These are phyloP conservation scores for Porodaedalea pini DNA, from an alignment of 1,284 basidiomycete genomes.

Conservation along the genomic window DNA sequence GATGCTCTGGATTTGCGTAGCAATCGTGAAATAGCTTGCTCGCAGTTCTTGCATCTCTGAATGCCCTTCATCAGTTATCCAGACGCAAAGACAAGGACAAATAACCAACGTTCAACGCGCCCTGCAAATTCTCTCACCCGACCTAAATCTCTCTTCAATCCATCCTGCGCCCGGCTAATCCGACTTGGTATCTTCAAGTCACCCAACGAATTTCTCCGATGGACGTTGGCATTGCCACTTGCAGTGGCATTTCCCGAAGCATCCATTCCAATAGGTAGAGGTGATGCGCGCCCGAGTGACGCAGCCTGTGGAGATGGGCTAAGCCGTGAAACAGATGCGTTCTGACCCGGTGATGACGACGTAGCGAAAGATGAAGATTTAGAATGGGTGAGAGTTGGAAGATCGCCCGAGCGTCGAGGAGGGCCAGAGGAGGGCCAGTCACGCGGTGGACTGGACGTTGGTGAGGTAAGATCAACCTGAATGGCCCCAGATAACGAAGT, in stretches of 20 bases:
- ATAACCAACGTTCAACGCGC: slow-evolving; percentile 74
- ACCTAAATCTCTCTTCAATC: slow-evolving; percentile 71
- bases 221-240: background rate
- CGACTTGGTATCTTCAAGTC: slow-evolving; percentile 84
- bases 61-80: background rate
- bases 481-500: background rate
- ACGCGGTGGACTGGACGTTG: slow-evolving; percentile 5
- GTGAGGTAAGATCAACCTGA: slow-evolving; percentile 12
- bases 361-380: slow-evolving; percentile 31
- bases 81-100: background rate
- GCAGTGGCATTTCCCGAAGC: background rate
- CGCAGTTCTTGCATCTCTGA: slow-evolving; percentile 36
- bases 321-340: slow-evolving; percentile 25
- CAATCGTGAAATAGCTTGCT: slow-evolving; percentile 46
- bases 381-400: slow-evolving; percentile 16
- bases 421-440: background rate
- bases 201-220: slow-evolving; percentile 52
- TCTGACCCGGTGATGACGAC: slow-evolving; percentile 29
- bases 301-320: slow-evolving; percentile 49
- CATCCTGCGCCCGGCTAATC: slow-evolving; percentile 82
- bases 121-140: slow-evolving; percentile 84
- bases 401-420: slow-evolving; percentile 9
- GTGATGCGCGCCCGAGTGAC: slow-evolving; percentile 59
- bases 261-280: slow-evolving; percentile 31
- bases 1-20: slow-evolving; percentile 19